These are phyloP conservation scores for Daldinia bambusicola DNA, from an alignment of 495 filamentous ascomycete genomes.

Conservation along the genomic window DNA sequence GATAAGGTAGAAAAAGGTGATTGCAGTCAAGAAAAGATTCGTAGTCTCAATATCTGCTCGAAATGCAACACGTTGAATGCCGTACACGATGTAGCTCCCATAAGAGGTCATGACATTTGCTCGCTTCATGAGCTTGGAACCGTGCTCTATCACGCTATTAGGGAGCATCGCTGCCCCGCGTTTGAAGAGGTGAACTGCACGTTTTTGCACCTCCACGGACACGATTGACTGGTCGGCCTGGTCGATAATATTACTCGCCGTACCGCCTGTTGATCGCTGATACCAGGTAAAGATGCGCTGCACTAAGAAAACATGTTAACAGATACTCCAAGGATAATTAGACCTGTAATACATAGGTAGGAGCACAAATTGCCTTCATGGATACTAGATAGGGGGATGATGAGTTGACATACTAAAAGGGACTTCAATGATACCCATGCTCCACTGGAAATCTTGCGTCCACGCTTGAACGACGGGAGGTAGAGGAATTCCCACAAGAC, in stretches of 20 bases:
- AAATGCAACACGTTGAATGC: conserved; percentile 92
- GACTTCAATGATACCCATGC: conserved; percentile 93
- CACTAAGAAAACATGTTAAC: conserved; percentile 54
- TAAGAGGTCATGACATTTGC: conserved; percentile 57
- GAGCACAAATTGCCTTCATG: conserved; percentile 49
- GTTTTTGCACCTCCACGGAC: conserved; percentile 86
- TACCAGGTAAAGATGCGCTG: conserved; percentile 95
- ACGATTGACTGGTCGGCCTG: conserved; percentile 74
- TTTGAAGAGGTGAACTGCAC: conserved; percentile 55
- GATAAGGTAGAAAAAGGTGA: conserved; percentile 91
- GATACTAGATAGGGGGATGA: neutral
- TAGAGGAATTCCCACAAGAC: conserved; percentile 82
- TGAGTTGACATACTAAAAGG: conserved; percentile 54
- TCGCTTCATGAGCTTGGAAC: conserved; percentile 55
- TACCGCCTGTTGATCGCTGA: conserved; percentile 91
- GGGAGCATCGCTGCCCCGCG: conserved; percentile 61
- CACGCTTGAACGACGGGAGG: conserved; percentile 91
- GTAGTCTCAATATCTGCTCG: conserved; percentile 84
- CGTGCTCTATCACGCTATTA: conserved; percentile 60
- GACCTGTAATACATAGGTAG: conserved; percentile 54
- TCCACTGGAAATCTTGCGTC: conserved; percentile 99
- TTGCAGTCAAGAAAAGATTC: conserved; percentile 93
- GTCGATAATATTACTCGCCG: conserved; percentile 82
- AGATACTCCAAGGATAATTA: neutral
- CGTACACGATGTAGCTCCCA: conserved; percentile 75